Evolutionary conservation across 1,139 yeast species (phyloP).

Genomic region (Pneumocystis sp.): DNA sequence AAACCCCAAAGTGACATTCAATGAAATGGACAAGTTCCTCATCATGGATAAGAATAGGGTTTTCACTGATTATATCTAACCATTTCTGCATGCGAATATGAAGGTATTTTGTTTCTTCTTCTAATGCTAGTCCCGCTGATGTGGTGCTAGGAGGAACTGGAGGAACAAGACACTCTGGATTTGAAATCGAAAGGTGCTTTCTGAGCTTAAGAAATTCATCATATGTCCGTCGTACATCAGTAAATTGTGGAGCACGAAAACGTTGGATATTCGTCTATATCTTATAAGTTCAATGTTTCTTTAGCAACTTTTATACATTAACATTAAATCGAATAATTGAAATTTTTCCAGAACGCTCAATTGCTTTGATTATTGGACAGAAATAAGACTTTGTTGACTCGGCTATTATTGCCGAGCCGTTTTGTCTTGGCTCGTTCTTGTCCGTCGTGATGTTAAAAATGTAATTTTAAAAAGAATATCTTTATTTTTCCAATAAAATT

Average conservation of each 20-base stretch:
- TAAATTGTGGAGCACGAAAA: constrained; percentile 55
- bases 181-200: constrained; percentile 61
- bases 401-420: not conserved
- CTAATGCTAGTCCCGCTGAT: constrained; percentile 68
- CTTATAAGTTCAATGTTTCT: not conserved
- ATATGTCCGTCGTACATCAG: constrained; percentile 67
- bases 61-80: constrained; percentile 60
- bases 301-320: not conserved
- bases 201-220: constrained; percentile 64
- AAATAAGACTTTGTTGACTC: not conserved
- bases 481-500: not conserved
- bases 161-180: constrained; percentile 88
- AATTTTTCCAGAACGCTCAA: not conserved
- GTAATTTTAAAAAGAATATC: not conserved
- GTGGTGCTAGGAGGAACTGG: constrained; percentile 63
- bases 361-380: not conserved
- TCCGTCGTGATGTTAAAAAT: not conserved
- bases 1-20: constrained; percentile 63
- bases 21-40: constrained; percentile 80
- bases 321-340: not conserved
- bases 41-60: constrained; percentile 68
- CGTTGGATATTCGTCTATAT: constrained; percentile 47
- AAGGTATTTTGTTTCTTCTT: constrained; percentile 56
- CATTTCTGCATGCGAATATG: constrained; percentile 59
- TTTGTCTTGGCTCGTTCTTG: not conserved